These are phyloP conservation scores for Neofusicoccum laricinum DNA, from an alignment of 2,329 filamentous ascomycete genomes.

Conservation along the genomic window DNA sequence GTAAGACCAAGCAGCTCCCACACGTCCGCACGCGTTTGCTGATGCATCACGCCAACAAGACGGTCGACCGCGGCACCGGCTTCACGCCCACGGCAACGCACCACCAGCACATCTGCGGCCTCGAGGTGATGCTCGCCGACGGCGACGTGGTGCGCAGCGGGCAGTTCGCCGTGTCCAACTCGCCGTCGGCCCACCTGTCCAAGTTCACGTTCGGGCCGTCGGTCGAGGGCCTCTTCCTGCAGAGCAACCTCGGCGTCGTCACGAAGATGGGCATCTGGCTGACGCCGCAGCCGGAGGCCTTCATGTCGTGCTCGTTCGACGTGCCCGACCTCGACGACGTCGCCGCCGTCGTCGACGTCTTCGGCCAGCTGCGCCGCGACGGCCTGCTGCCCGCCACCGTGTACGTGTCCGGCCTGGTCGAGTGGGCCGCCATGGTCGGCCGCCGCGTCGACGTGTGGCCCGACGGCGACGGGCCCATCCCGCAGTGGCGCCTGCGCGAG, in stretches of 20 bases:
- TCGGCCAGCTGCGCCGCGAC: slow-evolving; percentile 39
- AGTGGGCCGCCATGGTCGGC: slow-evolving; percentile 42
- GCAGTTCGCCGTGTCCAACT: slow-evolving; percentile 37
- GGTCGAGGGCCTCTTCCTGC: slow-evolving; percentile 36
- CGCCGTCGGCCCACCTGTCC: slow-evolving; percentile 27
- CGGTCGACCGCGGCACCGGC: slow-evolving; percentile 27
- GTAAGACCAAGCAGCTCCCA: slow-evolving; percentile 11
- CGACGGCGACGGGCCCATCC: slow-evolving; percentile 29
- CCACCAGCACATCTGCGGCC: slow-evolving; percentile 43
- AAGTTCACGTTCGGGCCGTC: slow-evolving; percentile 37
- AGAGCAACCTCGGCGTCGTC: slow-evolving; percentile 35
- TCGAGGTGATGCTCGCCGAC: slow-evolving; percentile 43
- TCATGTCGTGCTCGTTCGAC: slow-evolving; percentile 44
- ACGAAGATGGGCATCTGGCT: slow-evolving; percentile 54
- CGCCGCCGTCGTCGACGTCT: slow-evolving; percentile 47
- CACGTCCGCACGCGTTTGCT: too few species aligned
- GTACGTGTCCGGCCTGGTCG: slow-evolving; percentile 39
- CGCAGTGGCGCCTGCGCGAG: slow-evolving; percentile 38
- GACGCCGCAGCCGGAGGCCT: slow-evolving; percentile 52
- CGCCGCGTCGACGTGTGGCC: slow-evolving; percentile 30
- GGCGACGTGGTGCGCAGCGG: slow-evolving; percentile 39
- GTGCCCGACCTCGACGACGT: slow-evolving; percentile 51
- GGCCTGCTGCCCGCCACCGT: slow-evolving; percentile 47
- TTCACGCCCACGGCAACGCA: slow-evolving; percentile 43
- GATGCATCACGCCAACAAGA: neutral